Percentiles rank a stretch among this genome's conserved stretches.
phyloP scores from a whole-genome alignment of 495 filamentous ascomycete species.

The Platismatia glauca region DNA sequence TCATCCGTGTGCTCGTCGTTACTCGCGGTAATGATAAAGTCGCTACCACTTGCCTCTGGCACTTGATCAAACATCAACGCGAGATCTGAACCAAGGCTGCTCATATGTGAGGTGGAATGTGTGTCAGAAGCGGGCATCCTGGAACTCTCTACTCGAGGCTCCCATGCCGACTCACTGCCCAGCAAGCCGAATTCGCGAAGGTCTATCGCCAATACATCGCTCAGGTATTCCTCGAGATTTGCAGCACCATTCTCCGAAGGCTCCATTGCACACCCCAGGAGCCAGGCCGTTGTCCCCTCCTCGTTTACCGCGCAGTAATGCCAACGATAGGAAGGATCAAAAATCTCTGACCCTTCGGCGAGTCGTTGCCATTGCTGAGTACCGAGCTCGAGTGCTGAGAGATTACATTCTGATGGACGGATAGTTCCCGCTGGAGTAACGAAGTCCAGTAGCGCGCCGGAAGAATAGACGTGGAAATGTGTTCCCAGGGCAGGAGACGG shows the following conservation, averaged over 20 bases:
- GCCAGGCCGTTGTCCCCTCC: constrained; percentile 88
- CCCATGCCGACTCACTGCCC: constrained; percentile 61
- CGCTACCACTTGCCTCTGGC: constrained; percentile 69
- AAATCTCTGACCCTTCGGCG: constrained; percentile 87
- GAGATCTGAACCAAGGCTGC: constrained; percentile 71
- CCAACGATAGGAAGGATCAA: constrained; percentile 81
- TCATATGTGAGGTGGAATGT: constrained; percentile 38
- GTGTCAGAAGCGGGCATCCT: constrained; percentile 45
- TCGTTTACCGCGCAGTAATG: constrained; percentile 94
- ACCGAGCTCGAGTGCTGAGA: constrained; percentile 78
- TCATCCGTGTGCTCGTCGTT: constrained; percentile 59
- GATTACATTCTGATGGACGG: constrained; percentile 71
- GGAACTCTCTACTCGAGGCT: constrained; percentile 46
- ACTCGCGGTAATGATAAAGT: constrained; percentile 78
- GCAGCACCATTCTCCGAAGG: constrained; percentile 39
- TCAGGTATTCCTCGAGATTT: constrained; percentile 76
- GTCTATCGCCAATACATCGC: constrained; percentile 87
- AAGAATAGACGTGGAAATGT: constrained; percentile 92
- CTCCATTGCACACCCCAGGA: constrained; percentile 84
- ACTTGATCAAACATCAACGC: constrained; percentile 74
- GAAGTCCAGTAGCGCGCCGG: constrained; percentile 84
- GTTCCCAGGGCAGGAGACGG: constrained; percentile 81
- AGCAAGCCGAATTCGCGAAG: constrained; percentile 76
- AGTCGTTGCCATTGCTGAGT: constrained; percentile 87
- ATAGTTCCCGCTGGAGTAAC: constrained; percentile 86